Conservation (phyloP, 768 basidiomycete species). For the Boletus sensibilis region DNA sequence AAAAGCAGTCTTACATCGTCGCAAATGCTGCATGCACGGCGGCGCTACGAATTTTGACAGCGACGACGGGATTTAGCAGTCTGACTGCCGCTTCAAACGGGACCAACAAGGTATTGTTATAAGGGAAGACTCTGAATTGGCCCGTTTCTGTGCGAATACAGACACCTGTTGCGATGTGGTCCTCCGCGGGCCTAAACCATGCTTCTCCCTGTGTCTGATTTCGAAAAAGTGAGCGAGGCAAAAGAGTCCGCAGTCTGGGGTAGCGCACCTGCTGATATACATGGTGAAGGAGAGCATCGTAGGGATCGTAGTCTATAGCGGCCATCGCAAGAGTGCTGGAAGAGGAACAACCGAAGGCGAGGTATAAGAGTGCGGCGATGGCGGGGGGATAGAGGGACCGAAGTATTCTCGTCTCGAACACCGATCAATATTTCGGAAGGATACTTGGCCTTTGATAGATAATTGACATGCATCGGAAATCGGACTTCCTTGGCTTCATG, state of each 20-base stretch:
- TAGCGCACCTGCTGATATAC: slow-evolving; percentile 69
- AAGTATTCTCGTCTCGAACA: neutral
- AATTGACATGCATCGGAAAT: neutral
- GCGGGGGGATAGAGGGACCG: neutral
- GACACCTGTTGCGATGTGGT: slow-evolving; percentile 74
- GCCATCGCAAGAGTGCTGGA: slow-evolving; percentile 4
- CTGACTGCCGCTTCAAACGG: slow-evolving; percentile 79
- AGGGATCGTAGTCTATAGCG: slow-evolving; percentile 74
- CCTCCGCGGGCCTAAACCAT: slow-evolving; percentile 83
- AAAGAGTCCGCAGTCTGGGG: neutral
- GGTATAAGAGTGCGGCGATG: slow-evolving; percentile 16
- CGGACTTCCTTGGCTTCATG: neutral
- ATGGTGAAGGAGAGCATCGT: slow-evolving; percentile 76
- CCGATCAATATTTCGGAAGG: neutral
- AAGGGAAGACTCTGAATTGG: slow-evolving; percentile 78
- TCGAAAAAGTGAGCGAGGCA: slow-evolving; percentile 12
- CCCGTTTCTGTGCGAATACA: slow-evolving; percentile 68
- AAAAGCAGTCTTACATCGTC: slow-evolving; percentile 52
- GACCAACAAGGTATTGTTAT: slow-evolving; percentile 69
- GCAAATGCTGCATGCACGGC: slow-evolving; percentile 78
- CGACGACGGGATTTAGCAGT: slow-evolving; percentile 76
- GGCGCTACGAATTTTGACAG: slow-evolving; percentile 75
- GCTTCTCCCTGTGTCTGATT: slow-evolving; percentile 74
- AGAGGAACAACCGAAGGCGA: neutral
- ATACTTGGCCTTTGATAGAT: neutral